Base-by-base conservation (phyloP, 345 rosid genomes). In the Citrus glauca region DNA sequence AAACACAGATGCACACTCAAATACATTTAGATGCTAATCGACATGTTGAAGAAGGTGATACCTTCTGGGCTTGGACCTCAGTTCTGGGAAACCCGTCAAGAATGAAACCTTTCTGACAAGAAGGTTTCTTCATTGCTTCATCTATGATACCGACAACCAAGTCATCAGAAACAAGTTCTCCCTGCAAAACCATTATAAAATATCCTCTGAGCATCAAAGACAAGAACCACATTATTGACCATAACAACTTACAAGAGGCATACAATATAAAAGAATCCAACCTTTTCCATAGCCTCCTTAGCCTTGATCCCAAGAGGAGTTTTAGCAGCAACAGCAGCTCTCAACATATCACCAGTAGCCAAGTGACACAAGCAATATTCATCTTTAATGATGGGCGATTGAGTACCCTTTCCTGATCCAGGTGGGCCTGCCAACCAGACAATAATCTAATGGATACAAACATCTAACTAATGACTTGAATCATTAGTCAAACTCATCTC, bases 341-440 rank as follows among this genome's bases (percentile, higher is more conserved):
- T 87, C 82, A 97, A 84, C 98, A 97, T 97, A 78, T 97, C 99
- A 9, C 99, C 99, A 42, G 99, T 93, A 66, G 99, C 97, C 91
- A 97, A 87, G 90, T 97, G 99, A 77, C 99, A 97, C 77, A 97
- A 83, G 81, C 99, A 97, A 76, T 84, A 89, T 84, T 97, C 98
- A 70, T 97, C 97, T 85, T 97, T 97, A 65, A 97, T 93, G 9
- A 93, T 84, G 13, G 98, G 97, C 35, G 98, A 97, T 66, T 97
- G 98, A 50, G 99, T 95, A 81, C 99, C 99, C 87, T 94, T 95
- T 2, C 99, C 99, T 1, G 97, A 95, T 78, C 99, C 99, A 67
- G 99, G 99, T 74, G 98, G 98, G 69, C 99, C 99, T 97, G 87
- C 78, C 69, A 83, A 81, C 66, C 55, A 77, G 57, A 78, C 13